Percentiles rank a stretch among this genome's conserved stretches.
phyloP scores from a whole-genome alignment of 148 eudicot genomes.

The Vaccinium macrocarpon region DNA sequence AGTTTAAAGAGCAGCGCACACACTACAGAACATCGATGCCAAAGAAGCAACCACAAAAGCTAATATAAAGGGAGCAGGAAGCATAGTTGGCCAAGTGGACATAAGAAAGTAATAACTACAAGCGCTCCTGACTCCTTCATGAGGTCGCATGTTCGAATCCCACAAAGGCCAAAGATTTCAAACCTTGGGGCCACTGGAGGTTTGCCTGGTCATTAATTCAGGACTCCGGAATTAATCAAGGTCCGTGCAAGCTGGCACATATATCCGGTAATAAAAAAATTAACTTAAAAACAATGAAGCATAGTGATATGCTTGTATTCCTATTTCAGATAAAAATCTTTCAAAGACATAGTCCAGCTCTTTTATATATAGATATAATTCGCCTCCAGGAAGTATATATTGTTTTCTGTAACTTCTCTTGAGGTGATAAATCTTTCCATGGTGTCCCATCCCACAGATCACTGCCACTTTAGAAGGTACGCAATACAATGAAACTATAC shows the following conservation, averaged over 20 bases:
- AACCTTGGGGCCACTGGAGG: no score
- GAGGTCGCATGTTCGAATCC: no score
- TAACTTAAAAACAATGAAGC: no score
- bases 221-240: no score
- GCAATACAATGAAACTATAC: neutral
- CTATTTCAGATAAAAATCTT: neutral
- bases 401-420: neutral
- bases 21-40: neutral
- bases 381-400: neutral
- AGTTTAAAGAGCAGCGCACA: slow-evolving; percentile 2
- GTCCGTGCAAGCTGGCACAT: no score
- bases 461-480: neutral
- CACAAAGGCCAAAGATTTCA: no score
- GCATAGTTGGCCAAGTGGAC: neutral
- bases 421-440: neutral
- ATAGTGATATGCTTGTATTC: neutral
- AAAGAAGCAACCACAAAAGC: neutral
- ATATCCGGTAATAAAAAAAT: no score
- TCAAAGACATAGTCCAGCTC: slow-evolving; percentile 9
- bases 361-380: neutral
- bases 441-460: neutral
- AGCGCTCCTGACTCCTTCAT: no score
- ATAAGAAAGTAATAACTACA: no score
- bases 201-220: no score
- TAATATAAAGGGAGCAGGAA: neutral